These are phyloP conservation scores for Podaxis rugospora DNA, from an alignment of 768 basidiomycete species.

Conservation along the genomic window DNA sequence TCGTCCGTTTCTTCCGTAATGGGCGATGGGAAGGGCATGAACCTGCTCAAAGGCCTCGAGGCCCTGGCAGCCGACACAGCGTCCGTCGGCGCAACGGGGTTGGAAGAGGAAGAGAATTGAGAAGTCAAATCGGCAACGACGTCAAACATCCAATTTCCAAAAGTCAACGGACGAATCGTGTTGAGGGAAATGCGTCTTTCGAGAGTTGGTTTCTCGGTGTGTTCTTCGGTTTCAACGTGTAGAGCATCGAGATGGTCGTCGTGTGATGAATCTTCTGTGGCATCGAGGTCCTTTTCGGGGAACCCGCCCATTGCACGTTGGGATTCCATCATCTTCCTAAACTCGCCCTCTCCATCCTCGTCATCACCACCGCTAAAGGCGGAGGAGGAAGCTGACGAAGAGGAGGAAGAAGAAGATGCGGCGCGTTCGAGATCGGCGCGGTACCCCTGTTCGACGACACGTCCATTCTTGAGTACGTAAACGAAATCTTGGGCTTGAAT, in stretches of 20 bases:
- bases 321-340: conserved; percentile 59
- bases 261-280: conserved; percentile 44
- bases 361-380: conserved; percentile 16
- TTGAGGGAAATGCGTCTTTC: conserved; percentile 34
- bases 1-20: conserved; percentile 22
- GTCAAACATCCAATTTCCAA: conserved; percentile 86
- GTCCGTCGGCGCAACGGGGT: conserved; percentile 2
- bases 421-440: conserved; percentile 67
- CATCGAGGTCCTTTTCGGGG: conserved; percentile 37
- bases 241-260: conserved; percentile 11
- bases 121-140: conserved; percentile 63
- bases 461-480: conserved; percentile 82
- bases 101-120: conserved; percentile 12
- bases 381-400: neutral
- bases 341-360: conserved; percentile 49
- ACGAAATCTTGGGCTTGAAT: conserved; percentile 78
- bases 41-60: conserved; percentile 26
- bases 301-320: conserved; percentile 54
- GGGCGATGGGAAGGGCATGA: conserved; percentile 21
- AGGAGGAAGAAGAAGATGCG: neutral
- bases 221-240: neutral
- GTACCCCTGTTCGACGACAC: conserved; percentile 84
- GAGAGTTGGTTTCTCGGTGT: neutral
- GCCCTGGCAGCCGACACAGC: conserved; percentile 21
- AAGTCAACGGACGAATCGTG: conserved; percentile 50